phyloP scores from a whole-genome alignment of 768 basidiomycete species.

The Naematelia aurantialba region DNA sequence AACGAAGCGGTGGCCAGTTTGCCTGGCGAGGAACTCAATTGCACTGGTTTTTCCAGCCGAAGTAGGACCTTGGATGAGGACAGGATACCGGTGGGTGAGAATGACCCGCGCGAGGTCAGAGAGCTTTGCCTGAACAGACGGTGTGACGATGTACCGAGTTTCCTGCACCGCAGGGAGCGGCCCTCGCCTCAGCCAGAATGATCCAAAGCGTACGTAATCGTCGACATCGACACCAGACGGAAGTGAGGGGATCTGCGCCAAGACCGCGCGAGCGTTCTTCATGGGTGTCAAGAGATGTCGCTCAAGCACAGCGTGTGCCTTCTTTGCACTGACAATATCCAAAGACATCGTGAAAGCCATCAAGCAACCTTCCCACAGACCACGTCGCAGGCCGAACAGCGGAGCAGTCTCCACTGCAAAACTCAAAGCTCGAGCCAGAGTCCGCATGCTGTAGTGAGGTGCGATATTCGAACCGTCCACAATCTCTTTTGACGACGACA shows the following conservation, averaged over 20 bases:
- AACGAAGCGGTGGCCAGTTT: conserved; percentile 90
- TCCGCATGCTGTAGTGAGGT: conserved; percentile 97
- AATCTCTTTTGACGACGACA: conserved; percentile 69
- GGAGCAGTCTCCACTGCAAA: conserved; percentile 80
- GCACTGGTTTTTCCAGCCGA: conserved; percentile 97
- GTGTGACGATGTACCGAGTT: conserved; percentile 82
- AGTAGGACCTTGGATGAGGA: conserved; percentile 95
- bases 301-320: conserved; percentile 67
- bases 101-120: conserved; percentile 89
- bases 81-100: conserved; percentile 80
- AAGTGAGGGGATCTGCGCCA: conserved; percentile 65
- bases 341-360: conserved; percentile 98
- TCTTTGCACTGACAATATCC: conserved; percentile 64
- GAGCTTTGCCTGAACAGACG: conserved; percentile 91
- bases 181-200: conserved; percentile 83
- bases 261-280: conserved; percentile 70
- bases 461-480: conserved; percentile 89
- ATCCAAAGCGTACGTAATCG: conserved; percentile 76
- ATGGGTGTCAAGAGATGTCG: conserved; percentile 74
- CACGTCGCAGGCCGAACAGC: conserved; percentile 73
- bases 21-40: conserved; percentile 86
- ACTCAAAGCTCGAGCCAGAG: conserved; percentile 79
- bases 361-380: conserved; percentile 91
- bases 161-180: conserved; percentile 61
- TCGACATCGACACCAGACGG: conserved; percentile 55